A percentile compares a stretch with the other conserved stretches of the same genome.
Conservation (phyloP, 176 grass and related monocot species). For the Otatea glauca region DNA sequence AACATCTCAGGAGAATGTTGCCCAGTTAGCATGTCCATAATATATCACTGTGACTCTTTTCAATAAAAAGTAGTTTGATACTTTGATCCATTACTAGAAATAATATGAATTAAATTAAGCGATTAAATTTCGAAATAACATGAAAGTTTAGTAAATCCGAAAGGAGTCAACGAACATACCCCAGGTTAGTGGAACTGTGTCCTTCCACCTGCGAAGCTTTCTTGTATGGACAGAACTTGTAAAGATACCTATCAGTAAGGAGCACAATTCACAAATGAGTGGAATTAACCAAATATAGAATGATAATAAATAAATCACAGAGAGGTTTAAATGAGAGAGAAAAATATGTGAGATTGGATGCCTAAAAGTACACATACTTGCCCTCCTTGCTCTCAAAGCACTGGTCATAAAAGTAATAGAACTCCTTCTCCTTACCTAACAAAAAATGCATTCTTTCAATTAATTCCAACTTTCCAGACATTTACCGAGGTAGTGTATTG, state of each 20-base stretch:
- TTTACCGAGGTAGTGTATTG: background rate
- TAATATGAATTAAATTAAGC: background rate
- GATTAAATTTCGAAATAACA: slow-evolving; percentile 20
- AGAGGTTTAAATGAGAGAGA: slow-evolving; percentile 34
- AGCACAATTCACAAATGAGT: slow-evolving; percentile 32
- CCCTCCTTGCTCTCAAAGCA: slow-evolving; percentile 92
- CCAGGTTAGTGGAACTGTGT: slow-evolving; percentile 85
- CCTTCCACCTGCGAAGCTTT: slow-evolving; percentile 93
- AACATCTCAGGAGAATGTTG: background rate
- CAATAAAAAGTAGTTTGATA: background rate
- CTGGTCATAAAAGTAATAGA: slow-evolving; percentile 92
- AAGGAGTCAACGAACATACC: slow-evolving; percentile 64
- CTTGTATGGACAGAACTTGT: slow-evolving; percentile 96
- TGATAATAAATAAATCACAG: slow-evolving; percentile 24
- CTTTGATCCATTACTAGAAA: background rate
- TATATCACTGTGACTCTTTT: slow-evolving; percentile 31
- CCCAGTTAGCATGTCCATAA: background rate
- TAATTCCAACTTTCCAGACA: slow-evolving; percentile 19
- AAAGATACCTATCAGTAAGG: slow-evolving; percentile 67
- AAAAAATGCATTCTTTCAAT: slow-evolving; percentile 46
- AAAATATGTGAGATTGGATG: slow-evolving; percentile 35
- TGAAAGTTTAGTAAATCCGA: slow-evolving; percentile 36
- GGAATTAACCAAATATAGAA: slow-evolving; percentile 19
- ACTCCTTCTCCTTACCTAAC: slow-evolving; percentile 90
- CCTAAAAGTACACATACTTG: slow-evolving; percentile 76